Conservation (phyloP, 2,329 filamentous ascomycete species). For the Dactylonectria macrodidyma region DNA sequence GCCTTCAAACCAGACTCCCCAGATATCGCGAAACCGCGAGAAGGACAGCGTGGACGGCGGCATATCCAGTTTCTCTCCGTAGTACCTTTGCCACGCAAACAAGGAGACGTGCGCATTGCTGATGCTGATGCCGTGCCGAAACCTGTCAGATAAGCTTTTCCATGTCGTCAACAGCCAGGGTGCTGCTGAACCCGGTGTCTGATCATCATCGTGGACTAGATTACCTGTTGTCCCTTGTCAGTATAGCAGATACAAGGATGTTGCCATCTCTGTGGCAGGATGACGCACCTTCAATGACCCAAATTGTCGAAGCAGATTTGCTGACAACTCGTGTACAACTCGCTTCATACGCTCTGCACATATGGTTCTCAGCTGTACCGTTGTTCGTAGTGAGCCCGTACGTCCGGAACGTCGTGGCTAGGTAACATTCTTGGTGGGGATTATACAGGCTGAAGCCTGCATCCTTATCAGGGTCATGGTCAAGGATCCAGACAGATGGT, state of each 20-base stretch:
- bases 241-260: background rate
- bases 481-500: background rate
- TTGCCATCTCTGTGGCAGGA: background rate
- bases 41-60: background rate
- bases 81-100: background rate
- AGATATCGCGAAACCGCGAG: background rate
- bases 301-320: background rate
- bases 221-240: background rate
- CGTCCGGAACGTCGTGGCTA: background rate
- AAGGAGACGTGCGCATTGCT: background rate
- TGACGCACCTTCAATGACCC: background rate
- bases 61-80: background rate
- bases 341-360: background rate
- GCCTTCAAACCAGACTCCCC: background rate
- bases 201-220: background rate
- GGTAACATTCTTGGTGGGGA: background rate
- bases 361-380: background rate
- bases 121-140: background rate
- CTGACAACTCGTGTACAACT: conserved; percentile 1
- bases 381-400: background rate
- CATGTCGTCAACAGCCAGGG: background rate
- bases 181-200: background rate
- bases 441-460: background rate
- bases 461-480: background rate
- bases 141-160: background rate